Conservation (phyloP, 129 eudicot genomes). For the Apium graveolens region DNA sequence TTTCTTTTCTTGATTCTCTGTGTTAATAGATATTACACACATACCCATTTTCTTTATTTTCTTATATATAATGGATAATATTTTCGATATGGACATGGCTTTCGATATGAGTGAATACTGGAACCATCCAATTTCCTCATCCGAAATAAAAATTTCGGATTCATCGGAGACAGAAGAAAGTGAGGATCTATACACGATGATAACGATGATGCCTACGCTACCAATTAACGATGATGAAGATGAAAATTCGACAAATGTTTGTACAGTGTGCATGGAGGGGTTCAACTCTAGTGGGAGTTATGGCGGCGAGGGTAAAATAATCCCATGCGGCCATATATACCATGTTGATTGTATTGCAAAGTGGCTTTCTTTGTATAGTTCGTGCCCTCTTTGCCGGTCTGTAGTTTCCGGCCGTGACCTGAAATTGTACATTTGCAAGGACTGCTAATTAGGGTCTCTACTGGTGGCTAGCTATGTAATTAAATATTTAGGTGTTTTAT, state of each 20-base stretch:
- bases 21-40: too few relatives aligned
- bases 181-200: background rate
- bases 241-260: background rate
- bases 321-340: slow-evolving; percentile 13
- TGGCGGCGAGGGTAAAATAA: background rate
- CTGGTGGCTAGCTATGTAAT: background rate
- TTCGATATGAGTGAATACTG: background rate
- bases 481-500: background rate
- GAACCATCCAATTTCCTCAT: background rate
- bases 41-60: background rate
- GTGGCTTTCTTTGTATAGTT: slow-evolving; percentile 12
- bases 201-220: background rate
- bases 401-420: background rate
- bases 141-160: background rate
- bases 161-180: background rate
- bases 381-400: slow-evolving; percentile 21
- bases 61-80: background rate
- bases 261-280: slow-evolving; percentile 11
- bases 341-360: slow-evolving; percentile 10
- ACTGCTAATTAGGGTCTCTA: background rate
- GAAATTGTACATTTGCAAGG: background rate
- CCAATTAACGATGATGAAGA: background rate
- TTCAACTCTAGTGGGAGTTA: background rate
- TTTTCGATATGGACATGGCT: slow-evolving; percentile 1
- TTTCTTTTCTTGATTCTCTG: background rate